Conservation (phyloP, 192 early-diverging fungal genomes). For the Coemansia sp. region DNA sequence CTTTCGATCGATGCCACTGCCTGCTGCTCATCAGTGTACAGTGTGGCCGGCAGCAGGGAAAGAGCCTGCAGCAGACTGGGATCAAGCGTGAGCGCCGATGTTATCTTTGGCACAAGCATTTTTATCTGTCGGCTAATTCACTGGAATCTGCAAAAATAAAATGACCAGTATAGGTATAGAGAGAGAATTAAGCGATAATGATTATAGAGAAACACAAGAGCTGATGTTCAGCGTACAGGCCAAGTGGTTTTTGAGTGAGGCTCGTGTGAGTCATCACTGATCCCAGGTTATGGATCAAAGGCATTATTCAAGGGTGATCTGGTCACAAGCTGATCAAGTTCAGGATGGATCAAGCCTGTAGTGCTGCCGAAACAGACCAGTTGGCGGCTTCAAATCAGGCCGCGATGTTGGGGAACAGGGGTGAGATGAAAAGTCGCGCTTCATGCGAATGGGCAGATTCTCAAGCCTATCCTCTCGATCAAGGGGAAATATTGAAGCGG, state of each 20-base stretch:
- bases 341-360: no score
- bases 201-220: not conserved
- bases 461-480: not conserved
- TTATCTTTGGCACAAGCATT: constrained; percentile 51
- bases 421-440: not conserved
- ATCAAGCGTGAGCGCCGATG: constrained; percentile 12
- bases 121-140: not conserved
- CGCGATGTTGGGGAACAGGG: constrained; percentile 1
- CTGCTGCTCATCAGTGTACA: constrained; percentile 24
- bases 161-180: not conserved
- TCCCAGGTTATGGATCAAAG: not conserved
- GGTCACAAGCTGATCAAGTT: no score
- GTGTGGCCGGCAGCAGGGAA: constrained; percentile 17
- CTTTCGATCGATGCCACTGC: constrained; percentile 5
- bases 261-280: not conserved
- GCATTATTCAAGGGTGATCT: not conserved
- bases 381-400: not conserved
- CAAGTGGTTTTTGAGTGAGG: not conserved
- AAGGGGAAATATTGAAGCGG: not conserved
- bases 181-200: not conserved
- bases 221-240: not conserved
- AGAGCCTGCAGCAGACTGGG: constrained; percentile 20
- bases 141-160: not conserved
- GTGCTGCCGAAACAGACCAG: not conserved
- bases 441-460: not conserved